Base-by-base conservation (phyloP, 1,284 basidiomycete genomes). In the Puccinia triticina region DNA sequence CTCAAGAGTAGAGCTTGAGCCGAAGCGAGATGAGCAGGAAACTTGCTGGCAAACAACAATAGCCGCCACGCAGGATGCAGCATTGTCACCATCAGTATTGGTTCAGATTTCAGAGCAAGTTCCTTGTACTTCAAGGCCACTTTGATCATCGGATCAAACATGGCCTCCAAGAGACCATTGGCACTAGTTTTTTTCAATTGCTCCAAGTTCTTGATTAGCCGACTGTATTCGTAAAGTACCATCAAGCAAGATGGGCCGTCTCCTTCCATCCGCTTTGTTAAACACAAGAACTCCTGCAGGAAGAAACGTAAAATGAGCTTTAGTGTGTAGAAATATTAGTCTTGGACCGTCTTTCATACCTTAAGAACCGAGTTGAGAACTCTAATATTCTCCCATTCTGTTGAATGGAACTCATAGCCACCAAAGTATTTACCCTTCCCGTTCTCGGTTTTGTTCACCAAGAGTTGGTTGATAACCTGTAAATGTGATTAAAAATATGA, bases 101-200 rank as follows among this genome's bases (percentile, higher is more conserved):
- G 26, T 12, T 64, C 34, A 11, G 21, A 64, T 21, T 64, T n/a
- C 55, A 23, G 29, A 59, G 55, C 55, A 5, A 59, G 21, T 8
- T 59, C 29, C 8, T n/a, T 23, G 29, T 59, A 59, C 55, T 59
- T 59, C 8, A 8, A 10, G 8, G 55, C 29, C 21, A 59, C 21
- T 59, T 59, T 59, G 29, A 59, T 59, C 55, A 59, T 59, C 29
- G 55, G 55, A 59, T 59, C 55, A 59, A 59, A 59, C 55, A 59
- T 59, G 7, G 55, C n/a, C n/a, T n/a, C n/a, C n/a, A n/a, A n/a
- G n/a, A n/a, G n/a, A n/a, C n/a, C n/a, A n/a, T n/a, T n/a, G n/a
- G n/a, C n/a, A n/a, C n/a, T n/a, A n/a, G n/a, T n/a, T n/a, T n/a
- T n/a, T n/a, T n/a, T n/a, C n/a, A n/a, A n/a, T n/a, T n/a, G n/a